Percentiles rank a stretch among this genome's conserved stretches.
These are phyloP conservation scores for Plasmodium fragile DNA, from an alignment of 169 alveolate species.

Conservation along the genomic window DNA sequence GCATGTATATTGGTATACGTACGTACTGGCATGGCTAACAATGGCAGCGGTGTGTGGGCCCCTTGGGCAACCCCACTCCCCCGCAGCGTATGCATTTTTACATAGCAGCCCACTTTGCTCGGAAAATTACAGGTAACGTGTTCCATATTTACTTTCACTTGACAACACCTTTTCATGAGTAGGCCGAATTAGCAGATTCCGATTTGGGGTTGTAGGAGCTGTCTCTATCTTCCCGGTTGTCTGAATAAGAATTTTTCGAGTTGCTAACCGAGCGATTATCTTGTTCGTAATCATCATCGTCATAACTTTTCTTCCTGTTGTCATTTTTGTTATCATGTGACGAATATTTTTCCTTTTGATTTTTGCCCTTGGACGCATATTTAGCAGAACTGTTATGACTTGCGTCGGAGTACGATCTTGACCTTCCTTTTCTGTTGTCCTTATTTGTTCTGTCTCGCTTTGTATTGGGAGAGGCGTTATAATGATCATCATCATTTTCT, in stretches of 20 bases:
- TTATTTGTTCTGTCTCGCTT: conserved; percentile 11
- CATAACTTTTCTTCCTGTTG: conserved; percentile 20
- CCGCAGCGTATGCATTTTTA: neutral
- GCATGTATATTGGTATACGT: neutral
- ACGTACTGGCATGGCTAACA: neutral
- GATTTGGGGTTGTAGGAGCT: conserved; percentile 20
- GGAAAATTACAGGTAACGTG: neutral
- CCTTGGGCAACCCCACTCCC: neutral
- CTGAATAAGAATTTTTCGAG: conserved; percentile 15
- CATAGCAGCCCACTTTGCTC: neutral
- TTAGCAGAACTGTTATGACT: conserved; percentile 26
- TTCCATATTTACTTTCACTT: neutral
- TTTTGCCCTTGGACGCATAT: conserved; percentile 30
- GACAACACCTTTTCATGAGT: neutral
- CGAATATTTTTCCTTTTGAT: conserved; percentile 37
- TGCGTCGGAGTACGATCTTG: conserved; percentile 15
- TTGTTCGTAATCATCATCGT: conserved; percentile 9
- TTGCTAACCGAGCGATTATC: neutral
- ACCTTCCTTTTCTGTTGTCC: conserved; percentile 23
- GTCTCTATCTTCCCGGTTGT: conserved; percentile 3
- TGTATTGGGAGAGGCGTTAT: conserved; percentile 4
- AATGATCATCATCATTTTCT: conserved; percentile 18
- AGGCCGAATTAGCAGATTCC: conserved; percentile 21
- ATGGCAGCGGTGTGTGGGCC: neutral
- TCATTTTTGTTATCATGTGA: conserved; percentile 33